These are phyloP conservation scores for Rhytidiadelphus loreus DNA, from an alignment of 225 moss, liverwort and hornwort species.

Conservation along the genomic window DNA sequence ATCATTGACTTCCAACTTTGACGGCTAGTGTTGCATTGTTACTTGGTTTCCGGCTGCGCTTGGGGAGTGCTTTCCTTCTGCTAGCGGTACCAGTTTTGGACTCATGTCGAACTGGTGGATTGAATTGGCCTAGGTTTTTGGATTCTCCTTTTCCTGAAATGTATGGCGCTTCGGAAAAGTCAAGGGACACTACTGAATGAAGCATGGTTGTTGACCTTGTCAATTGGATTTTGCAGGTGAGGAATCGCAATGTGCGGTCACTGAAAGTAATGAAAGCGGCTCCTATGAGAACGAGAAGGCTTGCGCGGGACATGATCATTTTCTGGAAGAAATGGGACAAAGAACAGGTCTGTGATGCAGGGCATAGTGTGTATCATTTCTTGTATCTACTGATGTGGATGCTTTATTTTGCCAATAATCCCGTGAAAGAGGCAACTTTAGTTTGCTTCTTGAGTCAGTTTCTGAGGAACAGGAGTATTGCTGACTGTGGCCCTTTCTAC, in stretches of 20 bases:
- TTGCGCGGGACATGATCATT: conserved; percentile 85
- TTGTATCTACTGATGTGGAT: background rate
- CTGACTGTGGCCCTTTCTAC: background rate
- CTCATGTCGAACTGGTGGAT: background rate
- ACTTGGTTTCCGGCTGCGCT: background rate
- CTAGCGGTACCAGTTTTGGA: background rate
- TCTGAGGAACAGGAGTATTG: background rate
- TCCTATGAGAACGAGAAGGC: conserved; percentile 63
- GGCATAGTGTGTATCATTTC: background rate
- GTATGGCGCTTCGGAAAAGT: background rate
- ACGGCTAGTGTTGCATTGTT: background rate
- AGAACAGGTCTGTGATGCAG: conserved; percentile 51
- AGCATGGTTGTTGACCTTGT: background rate
- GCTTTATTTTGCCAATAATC: background rate
- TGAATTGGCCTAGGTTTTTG: background rate
- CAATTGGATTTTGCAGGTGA: conserved; percentile 42
- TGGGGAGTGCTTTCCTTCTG: background rate
- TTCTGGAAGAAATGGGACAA: conserved; percentile 98
- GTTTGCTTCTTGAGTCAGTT: background rate
- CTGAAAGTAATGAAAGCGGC: conserved; percentile 68
- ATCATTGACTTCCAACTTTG: background rate
- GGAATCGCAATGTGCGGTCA: conserved; percentile 61
- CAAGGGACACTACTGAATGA: background rate
- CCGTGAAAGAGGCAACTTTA: background rate
- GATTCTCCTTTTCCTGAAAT: background rate